Percentiles rank a stretch among this genome's conserved stretches.
Conservation (phyloP, 192 early-diverging fungal species). For the Backusella australiensis region DNA sequence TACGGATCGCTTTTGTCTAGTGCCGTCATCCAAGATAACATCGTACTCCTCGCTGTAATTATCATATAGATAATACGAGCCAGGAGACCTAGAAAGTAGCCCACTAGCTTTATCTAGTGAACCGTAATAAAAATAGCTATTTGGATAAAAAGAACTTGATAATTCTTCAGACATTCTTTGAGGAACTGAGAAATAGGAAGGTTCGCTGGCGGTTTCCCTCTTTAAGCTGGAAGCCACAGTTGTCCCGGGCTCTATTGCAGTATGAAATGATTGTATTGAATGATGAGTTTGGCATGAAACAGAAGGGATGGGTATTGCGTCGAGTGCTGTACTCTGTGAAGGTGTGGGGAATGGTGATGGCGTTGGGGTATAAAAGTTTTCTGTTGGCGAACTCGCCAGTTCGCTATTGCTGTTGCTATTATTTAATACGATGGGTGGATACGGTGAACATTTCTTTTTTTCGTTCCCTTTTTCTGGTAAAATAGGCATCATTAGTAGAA, state of each 20-base stretch:
- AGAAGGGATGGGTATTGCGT: background rate
- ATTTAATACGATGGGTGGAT: background rate
- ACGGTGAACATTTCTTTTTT: background rate
- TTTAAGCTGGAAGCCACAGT: background rate
- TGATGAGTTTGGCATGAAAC: background rate
- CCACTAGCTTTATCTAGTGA: background rate
- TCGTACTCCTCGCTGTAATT: slow-evolving; percentile 25
- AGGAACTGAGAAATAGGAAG: background rate
- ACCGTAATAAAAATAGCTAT: slow-evolving; percentile 2
- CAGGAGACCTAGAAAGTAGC: slow-evolving; percentile 1
- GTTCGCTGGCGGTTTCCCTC: background rate
- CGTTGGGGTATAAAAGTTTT: background rate
- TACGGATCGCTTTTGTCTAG: slow-evolving; percentile 28
- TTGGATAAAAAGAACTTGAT: background rate
- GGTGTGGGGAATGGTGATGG: background rate
- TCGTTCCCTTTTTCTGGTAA: background rate
- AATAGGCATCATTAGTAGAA: background rate
- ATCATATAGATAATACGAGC: background rate
- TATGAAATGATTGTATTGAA: slow-evolving; percentile 3
- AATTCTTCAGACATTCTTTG: background rate
- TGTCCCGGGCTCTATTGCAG: background rate
- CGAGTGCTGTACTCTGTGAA: background rate
- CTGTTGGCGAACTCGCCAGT: background rate
- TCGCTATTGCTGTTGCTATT: background rate
- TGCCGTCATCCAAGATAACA: slow-evolving; percentile 41